These are phyloP conservation scores for Castanea sativa DNA, from an alignment of 306 rosid genomes.

Conservation along the genomic window DNA sequence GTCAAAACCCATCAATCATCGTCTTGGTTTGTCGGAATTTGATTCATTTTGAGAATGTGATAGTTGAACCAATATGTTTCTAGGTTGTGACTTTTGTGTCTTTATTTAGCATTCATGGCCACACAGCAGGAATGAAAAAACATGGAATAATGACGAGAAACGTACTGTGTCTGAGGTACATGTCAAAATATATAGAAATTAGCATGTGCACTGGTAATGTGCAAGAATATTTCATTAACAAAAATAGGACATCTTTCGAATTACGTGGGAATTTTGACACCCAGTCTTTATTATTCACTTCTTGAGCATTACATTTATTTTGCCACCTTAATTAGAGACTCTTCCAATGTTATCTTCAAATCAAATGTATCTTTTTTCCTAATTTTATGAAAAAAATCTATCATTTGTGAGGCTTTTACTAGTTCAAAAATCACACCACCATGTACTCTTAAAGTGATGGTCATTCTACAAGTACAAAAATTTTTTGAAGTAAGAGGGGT, in stretches of 20 bases:
- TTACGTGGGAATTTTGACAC: too few species aligned
- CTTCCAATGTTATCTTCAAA: too few species aligned
- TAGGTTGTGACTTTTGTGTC: not conserved
- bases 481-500: too few species aligned
- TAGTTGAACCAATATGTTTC: not conserved
- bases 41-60: not conserved
- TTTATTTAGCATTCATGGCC: not conserved
- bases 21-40: conserved; percentile 18
- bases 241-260: too few species aligned
- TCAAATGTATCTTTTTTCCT: too few species aligned
- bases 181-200: not conserved
- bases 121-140: not conserved
- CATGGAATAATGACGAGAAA: not conserved
- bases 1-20: conserved; percentile 10
- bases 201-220: too few species aligned
- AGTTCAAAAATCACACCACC: too few species aligned
- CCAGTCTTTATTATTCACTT: not conserved
- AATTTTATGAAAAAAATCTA: too few species aligned
- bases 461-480: too few species aligned
- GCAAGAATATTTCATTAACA: too few species aligned
- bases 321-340: not conserved
- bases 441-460: too few species aligned
- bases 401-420: too few species aligned
- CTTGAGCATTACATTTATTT: not conserved
- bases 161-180: not conserved